Evolutionary conservation across 768 basidiomycete species (phyloP).

Genomic region (Trametes coccinea): DNA sequence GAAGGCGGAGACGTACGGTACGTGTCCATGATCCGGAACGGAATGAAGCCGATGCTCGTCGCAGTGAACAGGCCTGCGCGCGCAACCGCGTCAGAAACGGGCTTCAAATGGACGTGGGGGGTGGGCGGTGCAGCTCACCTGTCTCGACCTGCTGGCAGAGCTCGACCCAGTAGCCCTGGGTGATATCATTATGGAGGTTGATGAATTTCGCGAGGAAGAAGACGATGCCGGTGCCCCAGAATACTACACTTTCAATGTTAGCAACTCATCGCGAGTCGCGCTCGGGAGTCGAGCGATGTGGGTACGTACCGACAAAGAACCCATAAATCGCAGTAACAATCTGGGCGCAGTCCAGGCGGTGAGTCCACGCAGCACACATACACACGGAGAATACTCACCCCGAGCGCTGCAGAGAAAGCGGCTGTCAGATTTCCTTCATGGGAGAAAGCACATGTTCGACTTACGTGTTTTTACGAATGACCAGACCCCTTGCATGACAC

Average conservation of each 20-base stretch:
- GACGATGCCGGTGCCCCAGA: conserved; percentile 87
- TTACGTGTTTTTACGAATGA: conserved; percentile 81
- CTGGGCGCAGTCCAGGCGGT: conserved; percentile 29
- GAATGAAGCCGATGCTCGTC: conserved; percentile 79
- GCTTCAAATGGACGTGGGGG: not conserved
- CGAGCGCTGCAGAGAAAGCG: conserved; percentile 49
- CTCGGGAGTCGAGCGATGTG: not conserved
- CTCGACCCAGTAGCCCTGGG: conserved; percentile 82
- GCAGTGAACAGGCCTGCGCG: conserved; percentile 69
- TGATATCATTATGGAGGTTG: conserved; percentile 65
- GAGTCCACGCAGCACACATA: no score
- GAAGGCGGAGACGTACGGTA: conserved; percentile 47
- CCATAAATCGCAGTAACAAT: conserved; percentile 74
- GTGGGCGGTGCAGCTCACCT: conserved; percentile 42
- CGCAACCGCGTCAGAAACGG: not conserved
- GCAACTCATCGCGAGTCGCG: not conserved
- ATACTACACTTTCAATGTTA: conserved; percentile 43
- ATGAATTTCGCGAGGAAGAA: conserved; percentile 69
- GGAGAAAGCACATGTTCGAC: conserved; percentile 26
- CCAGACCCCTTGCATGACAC: conserved; percentile 72
- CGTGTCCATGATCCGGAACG: conserved; percentile 72
- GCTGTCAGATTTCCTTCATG: not conserved
- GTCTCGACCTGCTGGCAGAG: conserved; percentile 75
- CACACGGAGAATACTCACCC: conserved; percentile 46
- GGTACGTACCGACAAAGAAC: conserved; percentile 59